Evolutionary conservation across 2,329 filamentous ascomycete genomes (phyloP).

Genomic region (Colletotrichum chlorophyti): DNA sequence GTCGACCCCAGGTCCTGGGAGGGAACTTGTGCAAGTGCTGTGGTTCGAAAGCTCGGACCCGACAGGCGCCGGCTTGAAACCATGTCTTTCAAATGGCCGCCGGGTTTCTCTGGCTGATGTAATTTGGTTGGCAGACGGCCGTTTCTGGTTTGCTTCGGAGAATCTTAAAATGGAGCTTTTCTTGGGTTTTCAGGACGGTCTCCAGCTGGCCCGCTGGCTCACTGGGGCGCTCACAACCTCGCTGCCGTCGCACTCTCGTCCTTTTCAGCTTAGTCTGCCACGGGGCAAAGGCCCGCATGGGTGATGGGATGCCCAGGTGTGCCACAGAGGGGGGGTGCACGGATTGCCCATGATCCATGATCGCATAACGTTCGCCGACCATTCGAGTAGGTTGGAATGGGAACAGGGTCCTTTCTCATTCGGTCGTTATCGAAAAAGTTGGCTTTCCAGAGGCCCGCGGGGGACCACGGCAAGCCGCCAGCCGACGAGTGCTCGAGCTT

Average conservation of each 20-base stretch:
- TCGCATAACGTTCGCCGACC: constrained; percentile 20
- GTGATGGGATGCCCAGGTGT: constrained; percentile 7
- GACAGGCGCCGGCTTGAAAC: constrained; percentile 19
- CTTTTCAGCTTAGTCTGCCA: constrained; percentile 19
- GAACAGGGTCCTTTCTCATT: constrained; percentile 28
- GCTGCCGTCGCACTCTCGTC: neutral
- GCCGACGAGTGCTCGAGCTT: constrained; percentile 9
- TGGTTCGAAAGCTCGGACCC: constrained; percentile 21
- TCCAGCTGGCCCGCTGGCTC: neutral
- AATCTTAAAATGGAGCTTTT: neutral
- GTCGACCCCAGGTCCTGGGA: constrained; percentile 14
- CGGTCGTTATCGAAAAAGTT: constrained; percentile 20
- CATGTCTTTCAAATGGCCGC: constrained; percentile 25
- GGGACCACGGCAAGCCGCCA: constrained; percentile 4
- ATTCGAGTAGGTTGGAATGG: constrained; percentile 13
- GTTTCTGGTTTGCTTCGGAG: constrained; percentile 18
- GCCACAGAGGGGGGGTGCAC: constrained; percentile 3
- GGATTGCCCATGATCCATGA: constrained; percentile 23
- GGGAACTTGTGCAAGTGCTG: constrained; percentile 19
- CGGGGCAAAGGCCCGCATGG: constrained; percentile 23
- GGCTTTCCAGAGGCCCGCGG: neutral
- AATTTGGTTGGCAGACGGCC: constrained; percentile 8
- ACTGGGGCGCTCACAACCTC: neutral
- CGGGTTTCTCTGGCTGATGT: constrained; percentile 24
- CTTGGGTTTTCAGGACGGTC: constrained; percentile 8